These are phyloP conservation scores for Trifolium dubium DNA, from an alignment of 306 rosid genomes.

Conservation along the genomic window DNA sequence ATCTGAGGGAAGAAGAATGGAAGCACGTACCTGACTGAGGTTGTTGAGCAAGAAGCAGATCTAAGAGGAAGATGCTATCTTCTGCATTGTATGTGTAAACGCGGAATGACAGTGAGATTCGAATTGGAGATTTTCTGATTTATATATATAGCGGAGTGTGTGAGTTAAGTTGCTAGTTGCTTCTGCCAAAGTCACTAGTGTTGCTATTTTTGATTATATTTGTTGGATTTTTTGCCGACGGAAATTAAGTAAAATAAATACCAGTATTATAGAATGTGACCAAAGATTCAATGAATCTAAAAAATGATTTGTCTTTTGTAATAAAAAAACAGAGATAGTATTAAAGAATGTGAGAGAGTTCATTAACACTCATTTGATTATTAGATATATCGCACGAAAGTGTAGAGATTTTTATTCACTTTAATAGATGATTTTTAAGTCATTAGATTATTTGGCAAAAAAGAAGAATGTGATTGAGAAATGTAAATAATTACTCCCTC, in stretches of 20 bases:
- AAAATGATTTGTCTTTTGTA: too few relatives aligned
- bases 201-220: constrained; percentile 1
- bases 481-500: too few relatives aligned
- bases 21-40: constrained; percentile 42
- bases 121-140: constrained; percentile 5
- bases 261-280: too few relatives aligned
- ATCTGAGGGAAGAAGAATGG: constrained; percentile 20
- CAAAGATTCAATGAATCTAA: too few relatives aligned
- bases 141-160: not conserved
- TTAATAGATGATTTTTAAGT: too few relatives aligned
- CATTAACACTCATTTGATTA: too few relatives aligned
- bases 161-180: constrained; percentile 16
- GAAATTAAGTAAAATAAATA: not conserved
- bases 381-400: too few relatives aligned
- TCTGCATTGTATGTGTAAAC: constrained; percentile 36
- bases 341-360: not conserved
- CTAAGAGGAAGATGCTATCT: constrained; percentile 34
- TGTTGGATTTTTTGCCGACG: constrained; percentile 38
- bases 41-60: constrained; percentile 41
- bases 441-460: too few relatives aligned
- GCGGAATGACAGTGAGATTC: constrained; percentile 9
- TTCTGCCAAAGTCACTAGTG: constrained; percentile 18
- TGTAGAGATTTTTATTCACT: too few relatives aligned
- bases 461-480: too few relatives aligned
- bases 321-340: too few relatives aligned